These are phyloP conservation scores for Apiotrichum veenhuisii DNA, from an alignment of 1,284 basidiomycete genomes.

Conservation along the genomic window DNA sequence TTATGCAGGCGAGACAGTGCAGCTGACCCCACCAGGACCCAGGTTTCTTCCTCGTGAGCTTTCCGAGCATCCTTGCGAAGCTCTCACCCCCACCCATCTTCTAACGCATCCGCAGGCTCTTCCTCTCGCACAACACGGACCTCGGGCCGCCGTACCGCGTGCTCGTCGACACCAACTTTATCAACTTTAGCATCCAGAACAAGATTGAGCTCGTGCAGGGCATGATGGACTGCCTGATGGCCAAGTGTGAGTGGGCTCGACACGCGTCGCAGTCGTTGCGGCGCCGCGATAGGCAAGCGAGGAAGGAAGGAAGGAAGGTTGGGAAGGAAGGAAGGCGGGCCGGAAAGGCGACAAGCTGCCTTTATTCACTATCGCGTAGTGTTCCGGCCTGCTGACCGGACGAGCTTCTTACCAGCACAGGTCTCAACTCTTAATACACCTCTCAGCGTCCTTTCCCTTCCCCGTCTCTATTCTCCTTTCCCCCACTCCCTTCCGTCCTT, in stretches of 20 bases:
- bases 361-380: too few species aligned
- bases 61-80: not conserved
- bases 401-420: too few species aligned
- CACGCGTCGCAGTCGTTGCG: too few species aligned
- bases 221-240: constrained; percentile 99
- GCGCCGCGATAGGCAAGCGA: not conserved
- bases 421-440: too few species aligned
- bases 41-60: constrained; percentile 25
- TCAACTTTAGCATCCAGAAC: constrained; percentile 98
- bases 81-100: not conserved
- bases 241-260: constrained; percentile 85
- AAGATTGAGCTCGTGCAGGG: constrained; percentile 93
- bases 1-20: too few species aligned
- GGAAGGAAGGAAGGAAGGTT: not conserved
- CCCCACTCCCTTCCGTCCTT: too few species aligned
- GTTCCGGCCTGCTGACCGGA: too few species aligned
- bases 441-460: too few species aligned
- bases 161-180: constrained; percentile 98
- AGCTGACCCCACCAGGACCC: constrained; percentile 19
- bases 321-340: not conserved
- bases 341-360: too few species aligned
- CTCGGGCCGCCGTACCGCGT: constrained; percentile 96
- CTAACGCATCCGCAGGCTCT: constrained; percentile 59
- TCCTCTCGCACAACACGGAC: constrained; percentile 92
- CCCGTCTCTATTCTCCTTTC: too few species aligned